Evolutionary conservation across 73 alveolate species (phyloP).

Genomic region (Paramecium sonneborni): DNA sequence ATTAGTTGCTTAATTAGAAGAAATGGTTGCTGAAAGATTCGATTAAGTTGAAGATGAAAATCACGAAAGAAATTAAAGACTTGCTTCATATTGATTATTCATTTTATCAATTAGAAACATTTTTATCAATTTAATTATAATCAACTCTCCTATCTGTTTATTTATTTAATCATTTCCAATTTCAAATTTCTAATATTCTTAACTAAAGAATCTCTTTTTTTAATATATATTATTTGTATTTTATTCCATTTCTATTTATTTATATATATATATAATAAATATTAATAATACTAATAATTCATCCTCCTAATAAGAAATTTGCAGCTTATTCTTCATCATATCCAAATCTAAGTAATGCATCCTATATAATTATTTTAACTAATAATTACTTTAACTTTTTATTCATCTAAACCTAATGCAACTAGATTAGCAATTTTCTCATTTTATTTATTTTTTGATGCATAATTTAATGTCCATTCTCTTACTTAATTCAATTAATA

Average conservation of each 20-base stretch:
- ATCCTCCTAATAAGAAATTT: constrained; percentile 62
- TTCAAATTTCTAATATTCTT: no score
- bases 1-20: constrained; percentile 54
- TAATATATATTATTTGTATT: no score
- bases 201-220: no score
- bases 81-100: background rate
- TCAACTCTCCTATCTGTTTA: no score
- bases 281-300: background rate
- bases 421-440: constrained; percentile 77
- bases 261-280: background rate
- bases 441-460: constrained; percentile 66
- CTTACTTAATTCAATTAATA: background rate
- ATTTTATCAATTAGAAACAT: background rate
- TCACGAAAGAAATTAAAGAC: background rate
- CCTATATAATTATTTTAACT: background rate
- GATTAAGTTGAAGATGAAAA: constrained; percentile 55
- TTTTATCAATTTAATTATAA: no score
- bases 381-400: constrained; percentile 61
- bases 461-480: constrained; percentile 71
- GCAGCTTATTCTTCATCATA: constrained; percentile 70
- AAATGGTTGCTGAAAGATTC: constrained; percentile 49
- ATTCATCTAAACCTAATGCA: constrained; percentile 90
- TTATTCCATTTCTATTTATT: no score
- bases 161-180: no score
- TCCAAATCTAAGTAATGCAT: constrained; percentile 65